Evolutionary conservation across 139 green algal genomes (phyloP), one percentile per base, ranked within the genome.

Genomic region (Chlamydomonas sp.): DNA sequence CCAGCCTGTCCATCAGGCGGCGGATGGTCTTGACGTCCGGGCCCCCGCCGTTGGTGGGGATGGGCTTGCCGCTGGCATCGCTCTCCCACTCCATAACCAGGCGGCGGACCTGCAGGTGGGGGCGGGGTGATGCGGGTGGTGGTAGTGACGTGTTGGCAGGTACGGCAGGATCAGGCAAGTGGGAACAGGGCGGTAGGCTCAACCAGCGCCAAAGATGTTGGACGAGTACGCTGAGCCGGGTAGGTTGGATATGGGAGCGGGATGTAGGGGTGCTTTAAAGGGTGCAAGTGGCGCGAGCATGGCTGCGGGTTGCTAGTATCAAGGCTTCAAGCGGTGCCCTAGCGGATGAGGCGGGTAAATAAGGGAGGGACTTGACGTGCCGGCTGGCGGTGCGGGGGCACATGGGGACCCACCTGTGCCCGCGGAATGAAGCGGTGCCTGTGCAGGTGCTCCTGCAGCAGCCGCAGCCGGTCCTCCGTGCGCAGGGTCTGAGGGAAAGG

Each of bases 11-110:
- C 60, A 91, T 72, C 72, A 93, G 85, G n/a, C 90, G 81, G 31
- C 81, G 67, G 58, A 91, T 87, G 57, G 90, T 92, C 88, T 92
- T 91, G 14, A 63, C 77, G 78, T 93, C 90, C 14, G 88, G 88
- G 18, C 90, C 90, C 6, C 7, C 49, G 61, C 15, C 2, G 62
- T 59, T 61, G 61, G 49, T 79, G 58, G 83, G 83, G 57, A 88
- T 69, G 64, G 63, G 75, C 57, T 64, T 75, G 18, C 75, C 75
- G 63, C 63, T 77, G 57, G 18, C 78, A 5, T 79, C 80, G 49
- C 62, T 79, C 72, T 91, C 89, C 61, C 83, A 84, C 63, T 91
- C 83, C 84, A 89, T 89, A 58, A 91, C 87, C 84, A 91, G 84
- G 2, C 89, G 84, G 20, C 89, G 84, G 15, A 91, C 58, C 89